Conservation (phyloP, 2,329 filamentous ascomycete genomes). For the Emericellopsis cladophorae region DNA sequence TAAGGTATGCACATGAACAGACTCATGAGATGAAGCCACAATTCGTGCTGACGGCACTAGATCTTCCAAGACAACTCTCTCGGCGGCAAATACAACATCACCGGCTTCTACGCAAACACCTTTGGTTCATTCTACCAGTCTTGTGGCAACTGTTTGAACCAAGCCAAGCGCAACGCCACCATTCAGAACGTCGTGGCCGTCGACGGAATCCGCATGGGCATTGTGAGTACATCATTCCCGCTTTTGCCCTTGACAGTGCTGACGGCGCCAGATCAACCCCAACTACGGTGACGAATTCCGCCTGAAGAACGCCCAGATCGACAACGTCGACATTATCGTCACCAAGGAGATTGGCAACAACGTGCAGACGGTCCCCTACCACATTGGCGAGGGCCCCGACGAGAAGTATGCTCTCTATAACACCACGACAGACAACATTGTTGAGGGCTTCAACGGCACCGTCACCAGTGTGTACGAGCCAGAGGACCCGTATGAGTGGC, state of each 20-base stretch:
- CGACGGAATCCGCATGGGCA: slow-evolving; percentile 9
- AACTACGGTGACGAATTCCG: slow-evolving; percentile 15
- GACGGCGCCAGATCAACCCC: slow-evolving; percentile 11
- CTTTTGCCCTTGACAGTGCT: background rate
- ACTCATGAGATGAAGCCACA: too few species aligned
- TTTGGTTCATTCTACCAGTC: slow-evolving; percentile 16
- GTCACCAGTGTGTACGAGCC: slow-evolving; percentile 10
- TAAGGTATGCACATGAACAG: slow-evolving; percentile 7
- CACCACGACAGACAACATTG: slow-evolving; percentile 11
- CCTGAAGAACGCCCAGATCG: slow-evolving; percentile 12
- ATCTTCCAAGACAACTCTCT: slow-evolving; percentile 17
- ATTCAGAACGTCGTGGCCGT: slow-evolving; percentile 14
- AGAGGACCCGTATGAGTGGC: slow-evolving; percentile 36
- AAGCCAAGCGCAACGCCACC: slow-evolving; percentile 9
- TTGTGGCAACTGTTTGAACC: slow-evolving; percentile 15
- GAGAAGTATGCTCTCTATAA: slow-evolving; percentile 15
- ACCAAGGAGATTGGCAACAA: slow-evolving; percentile 17
- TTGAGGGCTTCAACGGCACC: slow-evolving; percentile 10
- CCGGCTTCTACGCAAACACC: slow-evolving; percentile 13
- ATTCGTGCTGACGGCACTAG: slow-evolving; percentile 2
- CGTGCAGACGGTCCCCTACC: slow-evolving; percentile 12
- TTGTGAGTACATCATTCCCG: slow-evolving; percentile 7
- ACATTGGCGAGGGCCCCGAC: slow-evolving; percentile 11
- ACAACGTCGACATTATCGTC: slow-evolving; percentile 10
- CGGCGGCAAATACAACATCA: slow-evolving; percentile 16